These are phyloP conservation scores for Petunia hybrid DNA, from an alignment of 305 asterid species.

Conservation along the genomic window DNA sequence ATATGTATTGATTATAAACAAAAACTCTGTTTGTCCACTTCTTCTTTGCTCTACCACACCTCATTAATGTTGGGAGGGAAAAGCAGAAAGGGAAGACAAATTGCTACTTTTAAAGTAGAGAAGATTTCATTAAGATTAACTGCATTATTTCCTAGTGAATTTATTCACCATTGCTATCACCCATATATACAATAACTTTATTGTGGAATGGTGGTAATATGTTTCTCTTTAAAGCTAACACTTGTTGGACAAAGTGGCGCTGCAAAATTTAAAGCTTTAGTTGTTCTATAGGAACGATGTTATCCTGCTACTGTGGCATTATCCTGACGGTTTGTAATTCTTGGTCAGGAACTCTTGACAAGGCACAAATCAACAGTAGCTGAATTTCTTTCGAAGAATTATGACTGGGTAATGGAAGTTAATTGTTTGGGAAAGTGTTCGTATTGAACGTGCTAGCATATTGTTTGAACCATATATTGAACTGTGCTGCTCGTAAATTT, in stretches of 20 bases:
- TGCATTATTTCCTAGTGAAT: neutral
- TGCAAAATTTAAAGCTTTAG: neutral
- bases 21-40: neutral
- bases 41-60: neutral
- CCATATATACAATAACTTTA: slow-evolving; percentile 1
- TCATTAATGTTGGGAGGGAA: slow-evolving; percentile 3
- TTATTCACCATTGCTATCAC: neutral
- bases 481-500: slow-evolving; percentile 19
- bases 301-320: neutral
- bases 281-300: slow-evolving; percentile 7
- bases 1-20: neutral
- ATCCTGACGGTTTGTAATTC: slow-evolving; percentile 20
- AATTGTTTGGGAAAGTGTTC: neutral
- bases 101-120: neutral
- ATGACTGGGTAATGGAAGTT: slow-evolving; percentile 82
- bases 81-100: neutral
- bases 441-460: slow-evolving; percentile 17
- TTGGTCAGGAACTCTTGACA: slow-evolving; percentile 81
- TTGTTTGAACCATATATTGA: slow-evolving; percentile 19
- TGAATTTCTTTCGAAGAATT: slow-evolving; percentile 87
- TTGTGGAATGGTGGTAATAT: slow-evolving; percentile 17
- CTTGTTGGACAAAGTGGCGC: neutral
- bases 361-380: slow-evolving; percentile 99
- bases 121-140: neutral
- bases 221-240: neutral